Percentiles rank a stretch among this genome's conserved stretches.
Conservation (phyloP, 352 stramenopile genomes). For the Sclerospora graminicola region DNA sequence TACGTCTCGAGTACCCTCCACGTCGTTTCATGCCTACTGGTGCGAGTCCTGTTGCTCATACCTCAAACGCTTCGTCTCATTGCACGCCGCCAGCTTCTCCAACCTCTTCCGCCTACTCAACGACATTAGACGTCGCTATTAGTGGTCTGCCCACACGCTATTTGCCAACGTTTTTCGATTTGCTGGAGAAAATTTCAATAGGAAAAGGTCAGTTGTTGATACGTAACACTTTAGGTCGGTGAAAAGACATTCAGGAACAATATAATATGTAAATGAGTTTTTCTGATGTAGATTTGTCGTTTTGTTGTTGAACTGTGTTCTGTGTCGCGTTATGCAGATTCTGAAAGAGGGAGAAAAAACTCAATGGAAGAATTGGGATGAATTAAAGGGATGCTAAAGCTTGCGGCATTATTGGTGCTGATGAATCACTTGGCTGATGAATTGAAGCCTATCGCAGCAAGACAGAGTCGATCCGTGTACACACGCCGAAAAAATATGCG, state of each 20-base stretch:
- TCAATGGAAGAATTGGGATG: slow-evolving; percentile 40
- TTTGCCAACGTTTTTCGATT: slow-evolving; percentile 47
- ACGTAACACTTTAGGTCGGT: not conserved
- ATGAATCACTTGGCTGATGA: no score
- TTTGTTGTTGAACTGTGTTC: not conserved
- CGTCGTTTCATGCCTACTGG: slow-evolving; percentile 26
- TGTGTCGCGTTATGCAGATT: slow-evolving; percentile 9
- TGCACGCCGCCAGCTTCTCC: slow-evolving; percentile 26
- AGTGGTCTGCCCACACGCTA: slow-evolving; percentile 37
- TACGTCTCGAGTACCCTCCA: slow-evolving; percentile 4
- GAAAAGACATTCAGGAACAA: no score
- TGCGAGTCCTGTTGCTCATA: slow-evolving; percentile 33
- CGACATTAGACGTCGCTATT: slow-evolving; percentile 32
- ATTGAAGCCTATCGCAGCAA: slow-evolving; percentile 34
- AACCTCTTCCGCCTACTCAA: slow-evolving; percentile 8
- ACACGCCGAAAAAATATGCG: slow-evolving; percentile 7
- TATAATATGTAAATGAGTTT: not conserved
- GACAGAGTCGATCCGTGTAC: slow-evolving; percentile 15
- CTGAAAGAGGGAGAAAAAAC: slow-evolving; percentile 30
- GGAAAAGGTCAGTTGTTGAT: slow-evolving; percentile 39
- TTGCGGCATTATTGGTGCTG: slow-evolving; percentile 41
- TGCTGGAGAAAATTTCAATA: slow-evolving; percentile 54
- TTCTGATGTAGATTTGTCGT: not conserved
- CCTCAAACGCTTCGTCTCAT: slow-evolving; percentile 26
- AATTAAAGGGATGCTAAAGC: slow-evolving; percentile 42